These are phyloP conservation scores for Murraya paniculata DNA, from an alignment of 345 rosid species.

Conservation along the genomic window DNA sequence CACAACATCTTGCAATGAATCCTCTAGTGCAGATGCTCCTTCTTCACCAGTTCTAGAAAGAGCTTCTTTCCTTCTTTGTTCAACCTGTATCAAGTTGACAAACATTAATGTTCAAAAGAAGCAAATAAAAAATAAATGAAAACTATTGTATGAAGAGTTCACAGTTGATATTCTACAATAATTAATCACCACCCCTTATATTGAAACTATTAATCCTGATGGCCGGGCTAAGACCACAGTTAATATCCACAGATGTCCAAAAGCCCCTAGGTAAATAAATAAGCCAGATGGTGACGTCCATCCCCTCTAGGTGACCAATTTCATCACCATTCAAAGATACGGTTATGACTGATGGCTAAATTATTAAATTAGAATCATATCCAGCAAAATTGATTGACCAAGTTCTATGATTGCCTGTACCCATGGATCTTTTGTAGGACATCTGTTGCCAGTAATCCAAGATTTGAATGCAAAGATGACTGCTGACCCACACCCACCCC, in stretches of 20 bases:
- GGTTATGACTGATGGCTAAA: not conserved
- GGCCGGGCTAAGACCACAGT: not conserved
- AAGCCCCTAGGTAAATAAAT: not conserved
- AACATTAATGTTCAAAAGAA: conserved; percentile 11
- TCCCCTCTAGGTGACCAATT: not conserved
- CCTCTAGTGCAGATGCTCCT: conserved; percentile 53
- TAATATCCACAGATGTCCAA: not conserved
- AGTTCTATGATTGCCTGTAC: not conserved
- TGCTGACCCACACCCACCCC: not conserved
- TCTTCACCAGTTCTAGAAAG: conserved; percentile 70
- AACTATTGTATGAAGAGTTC: not conserved
- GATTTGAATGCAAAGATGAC: not conserved
- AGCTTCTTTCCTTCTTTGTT: conserved; percentile 94
- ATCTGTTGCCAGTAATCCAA: not conserved
- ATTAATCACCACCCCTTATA: not conserved
- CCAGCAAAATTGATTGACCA: not conserved
- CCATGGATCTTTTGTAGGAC: not conserved
- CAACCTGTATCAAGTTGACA: conserved; percentile 49
- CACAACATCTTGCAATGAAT: conserved; percentile 73
- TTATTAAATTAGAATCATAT: not conserved
- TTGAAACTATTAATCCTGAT: not conserved
- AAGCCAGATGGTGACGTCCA: not conserved
- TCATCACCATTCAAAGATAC: not conserved
- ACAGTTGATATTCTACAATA: not conserved
- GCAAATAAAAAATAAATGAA: not conserved